phyloP scores from a whole-genome alignment of 2,329 filamentous ascomycete species.

The Didymella exigua region DNA sequence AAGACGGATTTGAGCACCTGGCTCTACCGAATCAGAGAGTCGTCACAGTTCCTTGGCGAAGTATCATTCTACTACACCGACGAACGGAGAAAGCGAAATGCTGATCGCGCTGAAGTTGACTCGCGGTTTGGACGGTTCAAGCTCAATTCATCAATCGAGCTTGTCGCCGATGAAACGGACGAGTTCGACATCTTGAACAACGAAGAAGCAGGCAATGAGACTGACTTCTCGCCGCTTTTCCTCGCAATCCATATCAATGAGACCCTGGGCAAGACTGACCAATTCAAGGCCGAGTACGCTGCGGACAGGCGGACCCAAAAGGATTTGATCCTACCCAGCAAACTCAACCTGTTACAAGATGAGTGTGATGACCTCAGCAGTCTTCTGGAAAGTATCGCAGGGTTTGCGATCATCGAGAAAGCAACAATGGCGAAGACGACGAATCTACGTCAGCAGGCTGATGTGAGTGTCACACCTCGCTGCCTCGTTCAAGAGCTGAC shows the following conservation, averaged over 20 bases:
- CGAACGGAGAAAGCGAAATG: slow-evolving; percentile 79
- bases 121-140: slow-evolving; percentile 81
- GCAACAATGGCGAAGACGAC: slow-evolving; percentile 88
- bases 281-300: slow-evolving; percentile 90
- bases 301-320: slow-evolving; percentile 89
- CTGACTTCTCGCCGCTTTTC: slow-evolving; percentile 92
- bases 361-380: slow-evolving; percentile 87
- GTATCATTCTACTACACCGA: slow-evolving; percentile 97
- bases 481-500: background rate
- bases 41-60: slow-evolving; percentile 93
- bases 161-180: slow-evolving; percentile 92
- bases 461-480: slow-evolving; percentile 62
- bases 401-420: slow-evolving; percentile 95
- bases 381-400: slow-evolving; percentile 88
- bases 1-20: slow-evolving; percentile 97
- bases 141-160: slow-evolving; percentile 91
- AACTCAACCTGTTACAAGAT: slow-evolving; percentile 78
- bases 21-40: slow-evolving; percentile 93
- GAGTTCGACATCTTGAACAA: slow-evolving; percentile 96
- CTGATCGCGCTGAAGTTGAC: slow-evolving; percentile 78
- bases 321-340: slow-evolving; percentile 79
- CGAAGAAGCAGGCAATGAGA: slow-evolving; percentile 77
- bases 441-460: slow-evolving; percentile 77
- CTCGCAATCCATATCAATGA: slow-evolving; percentile 97
- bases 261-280: slow-evolving; percentile 88